Base-by-base conservation (phyloP, 257 asterid genomes). In the Solanum ossicruentum region DNA sequence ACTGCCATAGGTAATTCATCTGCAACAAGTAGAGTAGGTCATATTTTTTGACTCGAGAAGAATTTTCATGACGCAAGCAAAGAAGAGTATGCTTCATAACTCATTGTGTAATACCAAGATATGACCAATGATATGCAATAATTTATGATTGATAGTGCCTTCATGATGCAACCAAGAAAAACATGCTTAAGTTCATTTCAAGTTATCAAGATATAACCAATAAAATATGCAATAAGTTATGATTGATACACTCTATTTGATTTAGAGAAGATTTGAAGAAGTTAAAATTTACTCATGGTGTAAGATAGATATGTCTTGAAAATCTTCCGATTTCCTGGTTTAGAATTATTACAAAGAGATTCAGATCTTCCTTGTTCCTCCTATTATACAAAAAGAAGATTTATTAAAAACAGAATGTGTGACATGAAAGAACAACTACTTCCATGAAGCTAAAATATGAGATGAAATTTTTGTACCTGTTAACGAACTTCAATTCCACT, bases 261-360 rank as follows among this genome's bases (percentile, higher is more conserved):
- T 21, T 6, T 45, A 72, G 56, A 72, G 36, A 45, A 45, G 57
- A 45, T 72, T 15, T 26, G 20, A 8, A 51, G 51, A 65, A 39
- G 73, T 41, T 79, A 73, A 71, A 82, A 80, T 73, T 72, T 47
- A 45, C 52, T 21, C 39, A n/a, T 66, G 84, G 39, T 63, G 58
- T 84, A 75, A 69, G 36, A 88, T 41, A 45, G 83, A 94, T 98
- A 98, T 96, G 99, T 73, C 92, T 91, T 83, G 98, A 94, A 87
- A 96, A 89, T 92, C 92, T 94, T 91, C 93, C 92, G 85, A 93
- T 91, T 88, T 96, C 99, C 90, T 96, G 98, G 92, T 96, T 96
- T 88, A 96, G 94, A 85, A 96, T 93, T 32, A 86, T 90, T 20
- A 95, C 92, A 39, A 93, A 91, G 77, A 94, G 94, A 89, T 92